Percentiles rank a stretch among this genome's conserved stretches.
Conservation (phyloP, 2,329 filamentous ascomycete species). For the Aspergillus sp. region DNA sequence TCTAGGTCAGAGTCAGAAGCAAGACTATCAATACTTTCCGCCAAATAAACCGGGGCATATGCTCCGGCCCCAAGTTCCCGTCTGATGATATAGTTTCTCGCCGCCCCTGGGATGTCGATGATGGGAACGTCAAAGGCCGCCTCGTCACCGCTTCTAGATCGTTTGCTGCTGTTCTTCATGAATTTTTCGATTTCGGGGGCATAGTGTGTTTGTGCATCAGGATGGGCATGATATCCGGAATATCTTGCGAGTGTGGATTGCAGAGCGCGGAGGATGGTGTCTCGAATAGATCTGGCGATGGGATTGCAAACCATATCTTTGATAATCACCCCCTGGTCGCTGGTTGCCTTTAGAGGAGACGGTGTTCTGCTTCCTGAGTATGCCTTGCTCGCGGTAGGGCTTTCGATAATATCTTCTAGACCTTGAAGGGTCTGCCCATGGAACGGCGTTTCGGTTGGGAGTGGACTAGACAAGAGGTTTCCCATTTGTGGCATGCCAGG, state of each 20-base stretch:
- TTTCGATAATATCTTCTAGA: slow-evolving; percentile 37
- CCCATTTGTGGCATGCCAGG: slow-evolving; percentile 38
- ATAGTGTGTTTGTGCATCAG: slow-evolving; percentile 62
- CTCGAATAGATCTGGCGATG: slow-evolving; percentile 71
- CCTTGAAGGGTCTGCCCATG: slow-evolving; percentile 43
- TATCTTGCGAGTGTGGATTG: slow-evolving; percentile 74
- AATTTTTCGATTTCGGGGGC: slow-evolving; percentile 78
- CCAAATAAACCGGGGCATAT: slow-evolving; percentile 92
- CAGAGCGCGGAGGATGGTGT: slow-evolving; percentile 71
- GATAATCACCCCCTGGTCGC: slow-evolving; percentile 64
- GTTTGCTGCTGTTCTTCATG: slow-evolving; percentile 64
- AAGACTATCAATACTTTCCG: slow-evolving; percentile 66
- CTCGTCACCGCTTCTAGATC: slow-evolving; percentile 54
- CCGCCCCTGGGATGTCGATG: slow-evolving; percentile 66
- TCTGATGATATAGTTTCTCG: slow-evolving; percentile 72
- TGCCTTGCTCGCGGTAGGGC: slow-evolving; percentile 39
- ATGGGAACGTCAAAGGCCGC: slow-evolving; percentile 61
- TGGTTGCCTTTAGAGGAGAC: slow-evolving; percentile 18
- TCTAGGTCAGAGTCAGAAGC: slow-evolving; percentile 35
- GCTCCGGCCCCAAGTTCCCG: slow-evolving; percentile 89
- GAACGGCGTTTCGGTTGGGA: slow-evolving; percentile 63
- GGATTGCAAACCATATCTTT: slow-evolving; percentile 85
- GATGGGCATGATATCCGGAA: slow-evolving; percentile 75
- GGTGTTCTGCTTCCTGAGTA: slow-evolving; percentile 23
- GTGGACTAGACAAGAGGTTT: slow-evolving; percentile 67